phyloP scores from a whole-genome alignment of 169 alveolate species.

The Plasmodium malariae region DNA sequence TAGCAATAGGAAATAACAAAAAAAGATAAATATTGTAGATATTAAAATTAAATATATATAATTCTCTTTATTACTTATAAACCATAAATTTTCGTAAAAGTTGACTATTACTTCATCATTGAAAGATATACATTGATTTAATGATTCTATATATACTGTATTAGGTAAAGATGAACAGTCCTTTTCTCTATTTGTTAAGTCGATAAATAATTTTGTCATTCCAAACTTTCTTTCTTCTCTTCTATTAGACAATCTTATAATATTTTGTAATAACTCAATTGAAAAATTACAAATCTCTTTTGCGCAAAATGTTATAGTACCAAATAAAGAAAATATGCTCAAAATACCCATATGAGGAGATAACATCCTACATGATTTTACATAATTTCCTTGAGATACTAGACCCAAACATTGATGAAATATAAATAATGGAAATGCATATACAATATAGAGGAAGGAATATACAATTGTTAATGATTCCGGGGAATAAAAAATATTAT shows the following conservation, averaged over 20 bases:
- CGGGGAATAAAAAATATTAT: conserved; percentile 71
- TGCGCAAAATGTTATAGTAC: conserved; percentile 73
- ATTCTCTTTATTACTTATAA: conserved; percentile 53
- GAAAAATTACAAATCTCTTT: conserved; percentile 68
- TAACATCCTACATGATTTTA: conserved; percentile 51
- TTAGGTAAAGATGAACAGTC: conserved; percentile 21
- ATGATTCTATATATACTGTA: conserved; percentile 23
- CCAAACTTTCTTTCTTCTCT: conserved; percentile 24
- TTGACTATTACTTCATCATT: conserved; percentile 35
- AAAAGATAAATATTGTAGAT: conserved; percentile 31
- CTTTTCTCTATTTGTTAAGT: conserved; percentile 4
- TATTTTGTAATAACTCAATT: conserved; percentile 52
- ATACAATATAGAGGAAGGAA: conserved; percentile 31
- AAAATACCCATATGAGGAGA: conserved; percentile 49
- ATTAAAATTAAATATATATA: conserved; percentile 40
- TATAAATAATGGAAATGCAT: conserved; percentile 62
- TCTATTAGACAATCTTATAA: conserved; percentile 17
- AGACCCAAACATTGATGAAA: conserved; percentile 67
- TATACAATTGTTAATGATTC: conserved; percentile 68
- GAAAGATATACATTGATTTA: conserved; percentile 30
- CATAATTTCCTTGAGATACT: conserved; percentile 68
- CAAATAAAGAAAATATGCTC: conserved; percentile 50
- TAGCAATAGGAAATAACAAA: conserved; percentile 48
- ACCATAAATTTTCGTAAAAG: conserved; percentile 71
- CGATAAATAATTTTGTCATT: conserved; percentile 59